Percentiles rank a stretch among this genome's conserved stretches.
Evolutionary conservation across 2,329 filamentous ascomycete species (phyloP).

Genomic region (Paracoccidioides brasiliensis): DNA sequence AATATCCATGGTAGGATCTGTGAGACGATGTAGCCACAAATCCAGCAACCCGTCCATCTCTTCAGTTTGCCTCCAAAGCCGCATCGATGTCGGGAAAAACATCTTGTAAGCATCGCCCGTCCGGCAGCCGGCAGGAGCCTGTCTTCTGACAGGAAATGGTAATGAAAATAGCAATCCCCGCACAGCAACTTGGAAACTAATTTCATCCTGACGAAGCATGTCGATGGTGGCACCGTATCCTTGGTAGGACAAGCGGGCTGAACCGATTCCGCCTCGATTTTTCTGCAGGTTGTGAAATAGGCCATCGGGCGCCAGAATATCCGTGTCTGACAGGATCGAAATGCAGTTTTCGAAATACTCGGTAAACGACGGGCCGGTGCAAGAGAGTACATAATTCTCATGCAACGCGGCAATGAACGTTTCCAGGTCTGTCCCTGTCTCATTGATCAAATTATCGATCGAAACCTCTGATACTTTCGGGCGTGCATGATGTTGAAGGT

Average conservation of each 20-base stretch:
- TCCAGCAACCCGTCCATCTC: slow-evolving; percentile 59
- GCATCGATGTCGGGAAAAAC: slow-evolving; percentile 79
- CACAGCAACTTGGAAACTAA: slow-evolving; percentile 82
- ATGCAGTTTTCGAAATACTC: slow-evolving; percentile 77
- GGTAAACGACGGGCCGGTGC: slow-evolving; percentile 54
- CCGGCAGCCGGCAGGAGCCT: slow-evolving; percentile 25
- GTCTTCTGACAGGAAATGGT: slow-evolving; percentile 67
- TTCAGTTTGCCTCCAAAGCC: slow-evolving; percentile 71
- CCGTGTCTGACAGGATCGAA: slow-evolving; percentile 73
- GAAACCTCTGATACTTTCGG: slow-evolving; percentile 52
- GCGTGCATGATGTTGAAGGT: slow-evolving; percentile 45
- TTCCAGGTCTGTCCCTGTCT: slow-evolving; percentile 80
- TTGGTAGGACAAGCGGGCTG: slow-evolving; percentile 34
- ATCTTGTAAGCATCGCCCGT: slow-evolving; percentile 62
- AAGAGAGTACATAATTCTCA: slow-evolving; percentile 86
- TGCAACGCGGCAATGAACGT: slow-evolving; percentile 85
- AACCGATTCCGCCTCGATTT: slow-evolving; percentile 40
- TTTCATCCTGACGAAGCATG: slow-evolving; percentile 77
- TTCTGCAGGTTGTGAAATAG: slow-evolving; percentile 16
- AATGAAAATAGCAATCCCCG: slow-evolving; percentile 75
- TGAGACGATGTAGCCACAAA: slow-evolving; percentile 26
- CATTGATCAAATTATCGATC: slow-evolving; percentile 71
- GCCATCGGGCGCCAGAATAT: slow-evolving; percentile 65
- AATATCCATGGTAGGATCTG: slow-evolving; percentile 22
- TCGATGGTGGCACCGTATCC: slow-evolving; percentile 52